Conservation (phyloP, 2,329 filamentous ascomycete genomes). For the Daldinia sp. region DNA sequence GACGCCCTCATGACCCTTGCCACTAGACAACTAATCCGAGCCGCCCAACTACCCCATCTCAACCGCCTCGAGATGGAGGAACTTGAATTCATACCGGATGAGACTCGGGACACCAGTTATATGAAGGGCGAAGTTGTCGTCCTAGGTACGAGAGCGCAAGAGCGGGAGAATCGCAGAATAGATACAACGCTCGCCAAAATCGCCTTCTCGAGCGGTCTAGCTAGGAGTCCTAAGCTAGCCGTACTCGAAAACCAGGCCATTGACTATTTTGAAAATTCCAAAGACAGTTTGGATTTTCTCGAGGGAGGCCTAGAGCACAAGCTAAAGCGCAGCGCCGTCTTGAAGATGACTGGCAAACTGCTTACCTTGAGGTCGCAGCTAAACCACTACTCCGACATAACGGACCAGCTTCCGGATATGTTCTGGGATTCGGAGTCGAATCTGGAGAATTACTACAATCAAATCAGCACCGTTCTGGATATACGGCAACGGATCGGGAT, state of each 20-base stretch:
- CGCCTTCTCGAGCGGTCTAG: slow-evolving; percentile 94
- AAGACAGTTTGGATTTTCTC: slow-evolving; percentile 82
- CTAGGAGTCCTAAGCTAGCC: slow-evolving; percentile 91
- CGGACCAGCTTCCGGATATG: slow-evolving; percentile 92
- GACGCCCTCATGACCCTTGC: slow-evolving; percentile 77
- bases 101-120: slow-evolving; percentile 76
- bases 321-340: slow-evolving; percentile 80
- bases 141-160: slow-evolving; percentile 78
- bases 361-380: slow-evolving; percentile 89
- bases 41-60: slow-evolving; percentile 80
- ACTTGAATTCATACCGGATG: slow-evolving; percentile 86
- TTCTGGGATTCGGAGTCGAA: slow-evolving; percentile 98
- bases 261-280: slow-evolving; percentile 88
- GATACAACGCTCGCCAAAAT: slow-evolving; percentile 87
- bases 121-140: slow-evolving; percentile 91
- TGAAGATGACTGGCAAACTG: slow-evolving; percentile 93
- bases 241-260: slow-evolving; percentile 87
- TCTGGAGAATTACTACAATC: slow-evolving; percentile 94
- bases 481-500: slow-evolving; percentile 91
- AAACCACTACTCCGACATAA: slow-evolving; percentile 96
- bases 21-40: slow-evolving; percentile 78
- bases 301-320: slow-evolving; percentile 68
- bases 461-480: slow-evolving; percentile 89
- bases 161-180: slow-evolving; percentile 55
- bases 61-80: slow-evolving; percentile 85